These are phyloP conservation scores for Hyaloscypha bicolor DNA, from an alignment of 495 filamentous ascomycete genomes.

Conservation along the genomic window DNA sequence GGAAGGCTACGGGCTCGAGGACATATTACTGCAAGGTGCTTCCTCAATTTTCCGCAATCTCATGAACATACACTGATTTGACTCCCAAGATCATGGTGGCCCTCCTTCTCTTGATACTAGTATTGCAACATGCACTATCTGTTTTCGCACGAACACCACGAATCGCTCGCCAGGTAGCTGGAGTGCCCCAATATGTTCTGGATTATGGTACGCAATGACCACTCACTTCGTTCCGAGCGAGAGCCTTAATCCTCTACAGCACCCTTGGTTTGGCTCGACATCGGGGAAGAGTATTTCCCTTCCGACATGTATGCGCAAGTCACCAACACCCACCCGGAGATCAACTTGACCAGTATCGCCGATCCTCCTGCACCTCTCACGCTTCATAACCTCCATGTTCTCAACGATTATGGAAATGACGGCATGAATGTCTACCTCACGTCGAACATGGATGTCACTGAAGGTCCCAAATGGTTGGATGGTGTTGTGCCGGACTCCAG, in stretches of 20 bases:
- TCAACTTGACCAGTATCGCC: constrained; percentile 69
- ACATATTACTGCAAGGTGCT: constrained; percentile 21
- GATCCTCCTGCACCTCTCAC: constrained; percentile 56
- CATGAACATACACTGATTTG: not conserved
- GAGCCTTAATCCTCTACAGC: constrained; percentile 44
- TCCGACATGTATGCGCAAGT: constrained; percentile 88
- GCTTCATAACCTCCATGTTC: constrained; percentile 59
- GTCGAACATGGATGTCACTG: constrained; percentile 33
- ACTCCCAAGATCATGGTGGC: constrained; percentile 14
- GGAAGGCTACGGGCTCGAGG: constrained; percentile 6
- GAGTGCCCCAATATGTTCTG: constrained; percentile 51
- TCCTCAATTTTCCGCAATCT: not conserved
- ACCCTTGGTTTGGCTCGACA: constrained; percentile 88
- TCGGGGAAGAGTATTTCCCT: constrained; percentile 86
- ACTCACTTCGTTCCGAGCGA: not conserved
- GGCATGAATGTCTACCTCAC: constrained; percentile 48
- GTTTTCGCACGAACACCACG: constrained; percentile 12
- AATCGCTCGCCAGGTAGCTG: constrained; percentile 13
- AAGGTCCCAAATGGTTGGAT: constrained; percentile 30
- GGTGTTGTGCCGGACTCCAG: constrained; percentile 32
- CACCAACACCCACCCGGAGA: constrained; percentile 69
- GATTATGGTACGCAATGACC: constrained; percentile 37
- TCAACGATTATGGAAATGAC: constrained; percentile 44
- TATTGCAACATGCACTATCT: constrained; percentile 20
- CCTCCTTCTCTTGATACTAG: constrained; percentile 13